Base-by-base conservation (phyloP, 2,329 filamentous ascomycete species). In the Diaporthe aspalathi region DNA sequence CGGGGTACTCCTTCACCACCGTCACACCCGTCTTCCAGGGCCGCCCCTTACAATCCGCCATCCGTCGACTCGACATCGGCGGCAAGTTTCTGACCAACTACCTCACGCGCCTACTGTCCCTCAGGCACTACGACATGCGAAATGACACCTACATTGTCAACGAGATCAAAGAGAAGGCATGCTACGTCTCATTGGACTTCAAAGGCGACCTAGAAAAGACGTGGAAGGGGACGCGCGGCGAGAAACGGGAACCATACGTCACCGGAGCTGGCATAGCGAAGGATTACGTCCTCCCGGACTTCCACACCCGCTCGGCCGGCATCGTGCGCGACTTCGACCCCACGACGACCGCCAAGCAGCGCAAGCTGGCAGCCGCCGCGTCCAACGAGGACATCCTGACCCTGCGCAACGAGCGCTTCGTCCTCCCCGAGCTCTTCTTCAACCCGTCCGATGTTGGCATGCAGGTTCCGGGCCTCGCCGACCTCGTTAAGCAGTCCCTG, bases 51-150 rank as follows among this genome's bases (percentile, higher is more conserved):
- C 94, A 98, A 74, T 85, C 91, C 0, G 94, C 93, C 0, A 89
- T 97, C 68, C 91, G 95, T 24, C 89, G 96, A 49, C 89, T 99
- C 57, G 94, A 98, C 68, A 88, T 98, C 8, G 96, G 96, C 53
- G 96, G 96, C 70, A 98, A 97, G 81, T 89, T 97, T 66, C 84
- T 99, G 73, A 98, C 95, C 27, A 98, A 98, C 80, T 93, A 97
- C 79, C 86, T 99, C 43, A 95, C 96, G 60, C 93, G 96, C 70
- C 87, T 97, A 20, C 90, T 98, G 22, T 98, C 95, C 1, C 87
- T 97, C 17, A 92, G 96, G 8, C 94, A 98, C 78, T 97, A 97
- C 81, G 95, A 98, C 79, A 95, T 99, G 90, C 91, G 96, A 73
- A 95, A 97, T 80, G 96, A 99, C 77, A 92, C 93, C 0, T 92